Evolutionary conservation across 2,329 filamentous ascomycete genomes (phyloP), one percentile per base, ranked within the genome.

Genomic region (Aspergillus sp.): DNA sequence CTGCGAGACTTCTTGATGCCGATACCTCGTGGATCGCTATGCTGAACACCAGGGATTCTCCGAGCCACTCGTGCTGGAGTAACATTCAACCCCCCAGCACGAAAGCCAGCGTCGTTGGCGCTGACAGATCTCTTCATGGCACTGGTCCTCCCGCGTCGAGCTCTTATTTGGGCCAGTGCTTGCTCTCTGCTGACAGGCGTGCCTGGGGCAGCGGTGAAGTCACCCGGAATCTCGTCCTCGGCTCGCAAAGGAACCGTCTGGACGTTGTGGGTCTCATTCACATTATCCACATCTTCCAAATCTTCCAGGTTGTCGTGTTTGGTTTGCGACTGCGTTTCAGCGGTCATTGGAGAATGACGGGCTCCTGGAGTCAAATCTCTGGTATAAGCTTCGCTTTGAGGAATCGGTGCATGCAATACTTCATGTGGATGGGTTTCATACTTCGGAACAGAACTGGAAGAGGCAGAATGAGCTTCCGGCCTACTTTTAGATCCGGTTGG

Each of bases 151-250:
- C 74, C 77, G 54, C 79, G 72, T 47, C 79, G 69, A n/a, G 78
- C 78, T 56, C 77, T 68, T 42, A 81, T 81, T 61, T 80, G 78
- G 7, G 79, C 79, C 2, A 81, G 69, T 2, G 79, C 79, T 58
- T 78, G 74, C 68, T 81, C 79, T 19, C 79, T 75, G 50, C 71
- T 76, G 53, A 80, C 73, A 4, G 78, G 77, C 1, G 75, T 77
- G n/a, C 75, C 73, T 1, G 74, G 71, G 15, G 78, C 61, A 24
- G 67, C 65, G 27, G 64, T 64, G 49, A 70, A 61, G 48, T 64
- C 51, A 52, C 68, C 66, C 3, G 62, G 58, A 2, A 59, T 42
- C 15, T 58, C 47, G 12, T 66, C 68, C 46, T 73, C 73, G 17
- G 61, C 51, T 27, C 67, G 70, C 19, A 74, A 62, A 12, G 72